phyloP scores from a whole-genome alignment of 139 green algal genomes.

The Coelastrella sp. region DNA sequence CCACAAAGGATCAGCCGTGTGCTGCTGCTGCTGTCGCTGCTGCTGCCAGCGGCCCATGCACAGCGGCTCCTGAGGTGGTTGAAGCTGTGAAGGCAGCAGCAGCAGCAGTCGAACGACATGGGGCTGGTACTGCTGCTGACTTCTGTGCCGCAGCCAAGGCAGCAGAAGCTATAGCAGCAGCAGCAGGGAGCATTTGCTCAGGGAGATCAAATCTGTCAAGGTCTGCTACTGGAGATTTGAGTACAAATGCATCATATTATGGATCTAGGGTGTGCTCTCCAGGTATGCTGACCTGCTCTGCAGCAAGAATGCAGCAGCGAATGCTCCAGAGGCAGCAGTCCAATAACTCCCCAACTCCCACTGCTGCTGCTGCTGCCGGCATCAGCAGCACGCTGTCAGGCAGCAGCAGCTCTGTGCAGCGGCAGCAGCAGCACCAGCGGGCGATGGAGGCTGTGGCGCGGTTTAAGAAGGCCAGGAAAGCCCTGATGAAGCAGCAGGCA shows the following conservation, averaged over 20 bases:
- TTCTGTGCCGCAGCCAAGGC: neutral
- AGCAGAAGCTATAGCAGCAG: constrained; percentile 7
- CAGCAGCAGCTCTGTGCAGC: neutral
- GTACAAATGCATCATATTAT: neutral
- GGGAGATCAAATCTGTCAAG: neutral
- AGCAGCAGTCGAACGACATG: constrained; percentile 13
- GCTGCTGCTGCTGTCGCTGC: constrained; percentile 14
- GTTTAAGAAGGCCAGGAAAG: neutral
- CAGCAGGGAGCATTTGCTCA: neutral
- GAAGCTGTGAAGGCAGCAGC: constrained; percentile 7
- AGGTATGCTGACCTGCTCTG: neutral
- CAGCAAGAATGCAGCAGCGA: neutral
- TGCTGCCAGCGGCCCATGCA: neutral
- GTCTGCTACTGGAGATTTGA: neutral
- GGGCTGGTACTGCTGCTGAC: neutral
- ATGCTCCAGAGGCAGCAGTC: neutral
- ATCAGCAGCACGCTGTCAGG: neutral
- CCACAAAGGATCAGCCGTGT: neutral
- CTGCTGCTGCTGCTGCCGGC: constrained; percentile 12
- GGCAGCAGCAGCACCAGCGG: neutral
- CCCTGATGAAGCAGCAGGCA: neutral
- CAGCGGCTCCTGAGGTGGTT: constrained; percentile 7
- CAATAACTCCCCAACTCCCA: neutral
- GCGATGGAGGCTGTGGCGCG: neutral
- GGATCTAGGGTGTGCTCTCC: neutral